Base-by-base conservation (phyloP, 164 flowering plant species). In the Chimonanthus praecox region DNA sequence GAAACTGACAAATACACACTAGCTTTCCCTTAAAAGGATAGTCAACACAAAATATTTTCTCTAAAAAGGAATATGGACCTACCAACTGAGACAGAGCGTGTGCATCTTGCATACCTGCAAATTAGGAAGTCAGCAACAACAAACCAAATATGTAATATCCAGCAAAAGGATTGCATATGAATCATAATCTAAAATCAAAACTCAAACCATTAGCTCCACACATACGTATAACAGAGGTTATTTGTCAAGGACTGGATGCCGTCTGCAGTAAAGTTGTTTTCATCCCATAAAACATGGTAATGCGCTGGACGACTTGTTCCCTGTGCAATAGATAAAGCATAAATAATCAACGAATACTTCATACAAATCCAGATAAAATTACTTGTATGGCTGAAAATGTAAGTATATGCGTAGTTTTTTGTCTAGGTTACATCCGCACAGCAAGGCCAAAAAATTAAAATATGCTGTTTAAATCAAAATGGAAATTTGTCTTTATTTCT, bases 1-100 rank as follows among this genome's bases (percentile, higher is more conserved):
- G 16, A 54, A 54, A 54, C 11, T 4, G 60, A 54, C 16, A 6
- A 54, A 9, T n/a, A 54, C 33, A n/a, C 60, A 3, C 60, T 15
- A 10, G 16, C 5, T 54, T 54, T n/a, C 60, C 0, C 33, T 33
- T 0, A 3, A 60, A 20, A 9, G 8, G 18, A 9, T 44, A 47
- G 58, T 58, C 47, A 47, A 65, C 33, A n/a, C 9, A 5, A 18
- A 33, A 48, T 49, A 54, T 7, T 20, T 16, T 21, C 6, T 45
- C 8, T 6, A 67, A 4, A 49, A 71, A 64, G 33, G 64, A 33
- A 45, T 49, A 66, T 46, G 69, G 69, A 65, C 91, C 78, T 82
- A 94, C 98, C 98, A n/a, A 94, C 88, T 54, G 98, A 94, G 58
- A 94, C 97, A 0, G 98, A 94, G 16, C 98, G 92, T 0, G 97